Conservation (phyloP, 176 grass and related monocot genomes). For the Microstegium vimineum region DNA sequence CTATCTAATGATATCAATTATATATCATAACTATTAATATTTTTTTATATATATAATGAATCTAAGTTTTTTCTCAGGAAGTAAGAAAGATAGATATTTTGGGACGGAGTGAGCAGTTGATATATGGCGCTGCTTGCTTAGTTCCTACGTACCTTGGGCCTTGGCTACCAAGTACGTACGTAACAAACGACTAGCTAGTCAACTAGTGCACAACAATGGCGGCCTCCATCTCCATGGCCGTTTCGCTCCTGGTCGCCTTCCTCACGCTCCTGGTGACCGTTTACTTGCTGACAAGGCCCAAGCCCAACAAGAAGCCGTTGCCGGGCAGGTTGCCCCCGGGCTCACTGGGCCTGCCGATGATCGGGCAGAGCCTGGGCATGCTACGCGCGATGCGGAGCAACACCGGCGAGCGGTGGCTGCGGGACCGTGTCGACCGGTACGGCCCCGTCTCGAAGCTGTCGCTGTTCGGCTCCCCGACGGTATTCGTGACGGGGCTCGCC, state of each 20-base stretch:
- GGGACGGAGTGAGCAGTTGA: no score
- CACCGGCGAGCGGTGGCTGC: slow-evolving; percentile 38
- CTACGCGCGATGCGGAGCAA: slow-evolving; percentile 48
- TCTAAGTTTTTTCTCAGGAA: no score
- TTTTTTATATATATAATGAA: no score
- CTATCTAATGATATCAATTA: no score
- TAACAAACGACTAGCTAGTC: background rate
- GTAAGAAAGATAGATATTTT: no score
- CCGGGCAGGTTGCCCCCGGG: slow-evolving; percentile 39
- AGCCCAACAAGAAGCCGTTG: slow-evolving; percentile 1
- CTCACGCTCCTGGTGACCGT: background rate
- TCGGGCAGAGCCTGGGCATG: slow-evolving; percentile 48
- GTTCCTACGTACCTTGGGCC: no score
- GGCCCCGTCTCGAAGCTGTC: slow-evolving; percentile 59
- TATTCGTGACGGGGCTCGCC: slow-evolving; percentile 25
- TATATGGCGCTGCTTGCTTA: no score
- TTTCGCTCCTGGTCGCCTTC: no score
- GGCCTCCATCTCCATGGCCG: background rate
- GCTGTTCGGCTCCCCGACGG: slow-evolving; percentile 36
- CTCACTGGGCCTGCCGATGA: slow-evolving; percentile 43
- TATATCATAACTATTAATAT: no score
- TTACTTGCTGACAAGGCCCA: background rate
- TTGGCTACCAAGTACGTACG: no score
- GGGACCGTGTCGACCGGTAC: slow-evolving; percentile 3
- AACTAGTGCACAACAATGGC: background rate